Evolutionary conservation across 176 grass and related monocot genomes (phyloP).

Genomic region (Poa pratensis): DNA sequence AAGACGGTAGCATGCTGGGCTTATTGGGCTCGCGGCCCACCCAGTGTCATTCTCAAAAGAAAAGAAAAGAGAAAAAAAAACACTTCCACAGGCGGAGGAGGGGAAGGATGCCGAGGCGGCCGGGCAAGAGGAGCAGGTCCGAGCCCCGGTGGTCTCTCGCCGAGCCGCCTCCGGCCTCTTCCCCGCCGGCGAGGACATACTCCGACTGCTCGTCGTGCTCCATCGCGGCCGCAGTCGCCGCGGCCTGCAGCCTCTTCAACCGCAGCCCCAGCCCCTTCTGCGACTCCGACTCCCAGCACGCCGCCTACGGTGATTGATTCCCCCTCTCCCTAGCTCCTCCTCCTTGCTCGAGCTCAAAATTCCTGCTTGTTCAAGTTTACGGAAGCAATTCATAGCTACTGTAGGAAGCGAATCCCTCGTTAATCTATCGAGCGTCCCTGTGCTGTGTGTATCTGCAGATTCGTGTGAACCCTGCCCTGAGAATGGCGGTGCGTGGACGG

Average conservation of each 20-base stretch:
- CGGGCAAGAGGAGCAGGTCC: neutral
- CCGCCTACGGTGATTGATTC: conserved; percentile 36
- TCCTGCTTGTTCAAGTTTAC: neutral
- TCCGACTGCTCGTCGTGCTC: conserved; percentile 68
- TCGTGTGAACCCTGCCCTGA: conserved; percentile 64
- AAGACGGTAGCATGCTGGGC: neutral
- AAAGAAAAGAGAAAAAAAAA: neutral
- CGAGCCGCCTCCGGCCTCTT: conserved; percentile 76
- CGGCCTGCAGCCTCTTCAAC: conserved; percentile 63
- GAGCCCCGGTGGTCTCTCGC: neutral
- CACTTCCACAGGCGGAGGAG: neutral
- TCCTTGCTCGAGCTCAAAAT: neutral
- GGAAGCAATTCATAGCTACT: neutral
- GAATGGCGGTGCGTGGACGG: conserved; percentile 64
- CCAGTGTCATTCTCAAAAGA: too few species aligned
- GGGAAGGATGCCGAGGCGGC: neutral
- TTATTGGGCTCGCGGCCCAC: neutral
- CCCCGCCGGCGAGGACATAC: conserved; percentile 52
- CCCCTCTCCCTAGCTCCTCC: neutral
- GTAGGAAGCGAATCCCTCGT: neutral
- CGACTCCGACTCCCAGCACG: conserved; percentile 54
- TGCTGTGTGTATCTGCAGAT: neutral
- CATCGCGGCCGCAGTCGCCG: conserved; percentile 70
- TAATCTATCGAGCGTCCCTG: neutral
- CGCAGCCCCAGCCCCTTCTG: conserved; percentile 69